These are phyloP conservation scores for Lotus japonicus DNA, from an alignment of 306 rosid genomes.

Conservation along the genomic window DNA sequence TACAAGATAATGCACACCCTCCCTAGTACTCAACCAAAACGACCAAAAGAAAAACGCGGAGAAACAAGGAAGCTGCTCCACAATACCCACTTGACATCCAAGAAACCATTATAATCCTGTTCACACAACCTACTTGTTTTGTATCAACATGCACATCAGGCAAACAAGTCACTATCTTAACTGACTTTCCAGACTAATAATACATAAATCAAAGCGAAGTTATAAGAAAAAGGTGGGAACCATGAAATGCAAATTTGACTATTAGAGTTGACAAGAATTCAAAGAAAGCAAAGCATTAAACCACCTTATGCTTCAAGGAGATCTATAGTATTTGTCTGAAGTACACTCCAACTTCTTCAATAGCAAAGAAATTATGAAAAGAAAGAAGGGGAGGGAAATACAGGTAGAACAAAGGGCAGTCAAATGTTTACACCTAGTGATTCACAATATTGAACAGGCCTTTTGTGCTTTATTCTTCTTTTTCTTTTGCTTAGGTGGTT, in stretches of 20 bases:
- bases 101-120: background rate
- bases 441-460: slow-evolving; percentile 97
- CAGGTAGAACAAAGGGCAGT: slow-evolving; percentile 47
- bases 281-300: slow-evolving; percentile 41
- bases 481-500: slow-evolving; percentile 99
- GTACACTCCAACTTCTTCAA: slow-evolving; percentile 58
- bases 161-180: slow-evolving; percentile 43
- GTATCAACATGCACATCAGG: slow-evolving; percentile 16
- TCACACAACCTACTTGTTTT: slow-evolving; percentile 4
- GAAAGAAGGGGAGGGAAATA: slow-evolving; percentile 40
- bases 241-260: slow-evolving; percentile 49
- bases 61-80: background rate
- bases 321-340: slow-evolving; percentile 45
- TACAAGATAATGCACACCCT: too few species aligned
- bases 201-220: slow-evolving; percentile 36
- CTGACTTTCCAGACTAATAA: slow-evolving; percentile 46
- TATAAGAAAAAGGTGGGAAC: slow-evolving; percentile 40
- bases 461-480: slow-evolving; percentile 88
- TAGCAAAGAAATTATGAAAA: slow-evolving; percentile 38
- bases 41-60: background rate
- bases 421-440: slow-evolving; percentile 55
- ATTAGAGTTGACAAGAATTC: slow-evolving; percentile 60
- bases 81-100: background rate
- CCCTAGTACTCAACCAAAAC: background rate
- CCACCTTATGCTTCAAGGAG: slow-evolving; percentile 70